These are phyloP conservation scores for Garcileccinum viscosum DNA, from an alignment of 1,284 basidiomycete species.

Conservation along the genomic window DNA sequence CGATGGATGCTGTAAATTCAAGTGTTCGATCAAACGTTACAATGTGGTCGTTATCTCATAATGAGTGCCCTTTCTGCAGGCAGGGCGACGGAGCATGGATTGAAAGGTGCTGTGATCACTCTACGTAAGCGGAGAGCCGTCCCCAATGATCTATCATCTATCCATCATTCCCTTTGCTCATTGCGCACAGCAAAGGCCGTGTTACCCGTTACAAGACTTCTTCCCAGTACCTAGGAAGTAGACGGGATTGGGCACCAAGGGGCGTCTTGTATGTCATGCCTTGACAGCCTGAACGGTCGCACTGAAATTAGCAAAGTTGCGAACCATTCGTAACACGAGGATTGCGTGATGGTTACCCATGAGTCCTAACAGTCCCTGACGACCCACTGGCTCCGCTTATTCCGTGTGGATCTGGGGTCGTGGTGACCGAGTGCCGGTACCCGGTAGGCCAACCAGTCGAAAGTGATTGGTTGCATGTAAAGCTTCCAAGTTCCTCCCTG, in stretches of 20 bases:
- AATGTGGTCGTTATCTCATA: neutral
- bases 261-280: neutral
- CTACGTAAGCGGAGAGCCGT: neutral
- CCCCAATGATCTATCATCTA: neutral
- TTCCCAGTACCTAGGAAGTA: neutral
- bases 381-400: neutral
- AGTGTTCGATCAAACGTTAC: slow-evolving; percentile 2
- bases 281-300: neutral
- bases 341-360: neutral
- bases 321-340: neutral
- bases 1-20: slow-evolving; percentile 3
- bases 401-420: slow-evolving; percentile 12
- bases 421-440: neutral
- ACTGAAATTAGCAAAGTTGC: neutral
- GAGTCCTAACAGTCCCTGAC: neutral
- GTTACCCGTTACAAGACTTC: neutral
- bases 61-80: neutral
- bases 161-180: neutral
- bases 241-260: neutral
- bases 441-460: neutral
- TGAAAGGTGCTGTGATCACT: neutral
- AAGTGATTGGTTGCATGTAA: slow-evolving; percentile 5
- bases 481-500: neutral
- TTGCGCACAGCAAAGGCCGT: neutral
- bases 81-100: neutral